These are phyloP conservation scores for Strobilomyces echinocephalus DNA, from an alignment of 768 basidiomycete genomes.

Conservation along the genomic window DNA sequence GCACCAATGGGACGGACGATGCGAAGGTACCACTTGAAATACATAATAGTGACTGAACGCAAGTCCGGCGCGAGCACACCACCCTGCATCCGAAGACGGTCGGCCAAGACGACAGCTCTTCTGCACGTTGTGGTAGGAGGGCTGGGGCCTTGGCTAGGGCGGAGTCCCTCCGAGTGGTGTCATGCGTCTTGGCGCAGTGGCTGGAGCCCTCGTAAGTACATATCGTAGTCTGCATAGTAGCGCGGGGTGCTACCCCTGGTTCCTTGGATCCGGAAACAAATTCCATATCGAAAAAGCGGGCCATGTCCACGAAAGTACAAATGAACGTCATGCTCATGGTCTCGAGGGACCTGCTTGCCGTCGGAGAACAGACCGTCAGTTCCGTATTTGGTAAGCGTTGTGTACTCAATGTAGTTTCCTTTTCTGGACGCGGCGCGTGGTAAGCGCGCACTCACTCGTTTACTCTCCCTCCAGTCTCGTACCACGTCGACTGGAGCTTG, in stretches of 20 bases:
- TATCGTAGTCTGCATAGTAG: too few relatives aligned
- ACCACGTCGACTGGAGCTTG: too few relatives aligned
- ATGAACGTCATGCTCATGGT: slow-evolving; percentile 1
- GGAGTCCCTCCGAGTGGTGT: too few relatives aligned
- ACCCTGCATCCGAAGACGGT: not conserved
- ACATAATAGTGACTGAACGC: slow-evolving; percentile 1
- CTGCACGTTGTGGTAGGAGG: not conserved
- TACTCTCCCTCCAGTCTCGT: too few relatives aligned
- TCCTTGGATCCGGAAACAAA: slow-evolving; percentile 9
- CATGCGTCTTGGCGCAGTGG: too few relatives aligned
- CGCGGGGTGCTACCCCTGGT: too few relatives aligned
- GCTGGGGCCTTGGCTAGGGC: too few relatives aligned
- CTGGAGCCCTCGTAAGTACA: slow-evolving; percentile 1
- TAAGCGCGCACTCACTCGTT: too few relatives aligned
- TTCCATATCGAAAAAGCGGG: slow-evolving; percentile 5
- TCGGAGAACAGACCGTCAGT: too few relatives aligned
- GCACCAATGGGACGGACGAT: not conserved
- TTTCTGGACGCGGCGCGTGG: too few relatives aligned
- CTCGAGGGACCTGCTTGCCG: not conserved
- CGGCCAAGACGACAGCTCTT: slow-evolving; percentile 12
- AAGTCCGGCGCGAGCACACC: not conserved
- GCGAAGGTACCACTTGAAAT: slow-evolving; percentile 8
- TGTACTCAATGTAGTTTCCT: too few relatives aligned
- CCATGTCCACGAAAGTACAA: slow-evolving; percentile 9
- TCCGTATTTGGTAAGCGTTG: too few relatives aligned